Evolutionary conservation across 2,329 filamentous ascomycete genomes (phyloP).

Genomic region (Pseudogymnoascus sp.): DNA sequence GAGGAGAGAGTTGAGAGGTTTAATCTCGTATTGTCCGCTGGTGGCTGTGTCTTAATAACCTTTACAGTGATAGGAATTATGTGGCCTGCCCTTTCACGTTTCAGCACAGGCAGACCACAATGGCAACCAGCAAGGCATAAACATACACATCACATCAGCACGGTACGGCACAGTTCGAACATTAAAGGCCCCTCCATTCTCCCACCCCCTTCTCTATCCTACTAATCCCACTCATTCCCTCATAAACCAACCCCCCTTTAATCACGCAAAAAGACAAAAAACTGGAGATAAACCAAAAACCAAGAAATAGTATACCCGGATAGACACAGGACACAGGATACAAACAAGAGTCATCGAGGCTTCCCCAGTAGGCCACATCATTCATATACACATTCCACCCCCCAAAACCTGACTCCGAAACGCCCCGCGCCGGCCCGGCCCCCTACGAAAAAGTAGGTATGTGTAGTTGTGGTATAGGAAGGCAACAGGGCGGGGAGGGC

Average conservation of each 20-base stretch:
- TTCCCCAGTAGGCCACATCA: background rate
- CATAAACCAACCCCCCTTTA: background rate
- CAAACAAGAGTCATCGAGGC: constrained; percentile 1
- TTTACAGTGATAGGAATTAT: background rate
- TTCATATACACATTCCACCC: constrained; percentile 2
- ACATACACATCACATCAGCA: background rate
- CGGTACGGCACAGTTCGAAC: background rate
- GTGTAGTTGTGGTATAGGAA: background rate
- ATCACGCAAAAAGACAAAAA: background rate
- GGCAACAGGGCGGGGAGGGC: background rate
- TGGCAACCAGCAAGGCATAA: background rate
- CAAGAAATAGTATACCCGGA: background rate
- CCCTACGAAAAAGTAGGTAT: background rate
- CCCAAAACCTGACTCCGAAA: background rate
- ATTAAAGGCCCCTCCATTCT: background rate
- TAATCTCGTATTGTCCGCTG: background rate
- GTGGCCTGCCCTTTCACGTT: too few species aligned
- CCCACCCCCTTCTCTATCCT: background rate
- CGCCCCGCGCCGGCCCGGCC: background rate
- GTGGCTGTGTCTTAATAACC: background rate
- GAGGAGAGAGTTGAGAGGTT: background rate
- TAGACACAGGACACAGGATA: background rate
- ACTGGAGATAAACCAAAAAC: background rate
- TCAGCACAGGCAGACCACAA: background rate
- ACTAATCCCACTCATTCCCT: background rate